Evolutionary conservation across 345 rosid genomes (phyloP), one percentile per base, ranked within the genome.

Genomic region (Salix exigua): DNA sequence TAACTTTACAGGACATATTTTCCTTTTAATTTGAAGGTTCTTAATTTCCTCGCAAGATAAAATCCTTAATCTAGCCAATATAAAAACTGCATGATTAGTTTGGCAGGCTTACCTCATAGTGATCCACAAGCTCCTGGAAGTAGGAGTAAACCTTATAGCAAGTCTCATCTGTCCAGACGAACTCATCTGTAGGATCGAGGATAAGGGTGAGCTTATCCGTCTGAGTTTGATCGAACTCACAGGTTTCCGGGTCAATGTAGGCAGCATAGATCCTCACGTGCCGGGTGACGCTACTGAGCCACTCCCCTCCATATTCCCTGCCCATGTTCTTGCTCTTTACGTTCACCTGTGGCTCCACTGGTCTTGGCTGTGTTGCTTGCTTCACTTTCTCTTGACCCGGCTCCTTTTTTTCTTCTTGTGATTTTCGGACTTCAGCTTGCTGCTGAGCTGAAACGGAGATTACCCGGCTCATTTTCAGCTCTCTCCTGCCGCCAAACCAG

Each of bases 51-150:
- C 23, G 19, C n/a, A n/a, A 38, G 23, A 7, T 2, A 37, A 21
- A 67, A 18, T 66, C 70, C 44, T 16, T 12, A 23, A 17, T 35
- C 13, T 31, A 35, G 13, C 16, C 16, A 18, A 2, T 33, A 62
- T 18, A 38, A n/a, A 13, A 11, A 23, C 11, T 7, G 60, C 23
- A 7, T 21, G 60, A 53, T 53, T 53, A 19, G 21, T 19, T 19
- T 10, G 28, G 9, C 1, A 70, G 74, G 12, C 23, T 46, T 74
- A 86, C 98, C 97, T 95, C 97, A 28, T 95, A 95, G 86, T 95
- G 97, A 84, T 95, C 97, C 14, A 95, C 97, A 25, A 92, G 99
- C 82, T 92, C 99, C 81, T 95, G 99, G 79, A 95, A 95, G 77
- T 85, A 89, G 33, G 87, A 81, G 68, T 88, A 95, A 28, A 92